Evolutionary conservation across 345 rosid species (phyloP).

Genomic region (Citrus cavaleriei): DNA sequence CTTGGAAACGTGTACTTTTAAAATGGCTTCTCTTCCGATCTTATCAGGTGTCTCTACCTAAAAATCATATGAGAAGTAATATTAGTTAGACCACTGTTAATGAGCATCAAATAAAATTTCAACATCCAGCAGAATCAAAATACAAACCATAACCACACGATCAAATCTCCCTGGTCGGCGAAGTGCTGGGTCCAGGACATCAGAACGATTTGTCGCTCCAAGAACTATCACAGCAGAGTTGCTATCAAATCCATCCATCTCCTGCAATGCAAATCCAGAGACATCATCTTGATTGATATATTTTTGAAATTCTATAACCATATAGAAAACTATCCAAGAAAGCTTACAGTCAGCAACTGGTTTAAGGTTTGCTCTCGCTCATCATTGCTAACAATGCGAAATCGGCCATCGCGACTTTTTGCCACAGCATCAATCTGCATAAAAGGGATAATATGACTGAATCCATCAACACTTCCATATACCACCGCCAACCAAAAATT

Average conservation of each 20-base stretch:
- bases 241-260: conserved; percentile 99
- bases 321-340: conserved; percentile 4
- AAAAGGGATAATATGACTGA: conserved; percentile 3
- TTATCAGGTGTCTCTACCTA: conserved; percentile 95
- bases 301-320: not conserved
- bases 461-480: not conserved
- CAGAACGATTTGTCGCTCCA: conserved; percentile 97
- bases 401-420: conserved; percentile 94
- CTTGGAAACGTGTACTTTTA: conserved; percentile 76
- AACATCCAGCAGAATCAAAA: conserved; percentile 15
- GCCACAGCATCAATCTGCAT: conserved; percentile 97
- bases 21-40: conserved; percentile 88
- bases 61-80: conserved; percentile 10
- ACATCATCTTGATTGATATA: conserved; percentile 1
- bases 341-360: conserved; percentile 86
- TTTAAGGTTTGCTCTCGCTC: conserved; percentile 98
- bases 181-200: conserved; percentile 94
- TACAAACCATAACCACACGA: conserved; percentile 84
- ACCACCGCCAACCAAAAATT: not conserved
- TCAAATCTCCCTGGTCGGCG: conserved; percentile 98
- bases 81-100: conserved; percentile 7
- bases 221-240: conserved; percentile 93
- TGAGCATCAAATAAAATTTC: not conserved
- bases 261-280: conserved; percentile 43
- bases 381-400: conserved; percentile 78